Evolutionary conservation across 169 alveolate genomes (phyloP), one percentile per base, ranked within the genome.

Genomic region (Plasmodium reichenowi): DNA sequence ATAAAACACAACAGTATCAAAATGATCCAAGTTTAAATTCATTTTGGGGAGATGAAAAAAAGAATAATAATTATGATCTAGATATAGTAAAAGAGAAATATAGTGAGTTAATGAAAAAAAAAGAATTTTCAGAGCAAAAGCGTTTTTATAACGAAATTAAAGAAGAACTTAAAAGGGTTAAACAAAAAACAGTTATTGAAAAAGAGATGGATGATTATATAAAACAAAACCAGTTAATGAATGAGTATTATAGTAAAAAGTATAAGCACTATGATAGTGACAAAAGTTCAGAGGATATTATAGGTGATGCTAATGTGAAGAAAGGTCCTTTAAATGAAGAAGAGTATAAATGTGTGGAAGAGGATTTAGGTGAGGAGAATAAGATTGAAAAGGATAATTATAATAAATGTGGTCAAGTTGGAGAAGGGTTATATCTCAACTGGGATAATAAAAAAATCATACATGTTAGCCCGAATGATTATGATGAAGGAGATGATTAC

Each of bases 131-230:
- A 32, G 48, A 48, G n/a, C 9, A 76, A 50, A 76, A 64, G 38
- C 29, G 67, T 15, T 8, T 45, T 4, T 38, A 76, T 29, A 58
- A 76, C 12, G 68, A 76, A 29, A 64, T 63, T 8, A 76, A 63
- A 56, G 89, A 76, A 32, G 89, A 76, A 24, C 32, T 76, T n/a
- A 76, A 76, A 52, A 76, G 32, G 62, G 15, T n/a, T 10, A 76
- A 48, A 17, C 71, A 76, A 38, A 7, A 64, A 58, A 48, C 89
- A 12, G 58, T 4, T 7, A 26, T 29, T 1, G 89, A 76, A 43
- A 64, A 10, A 45, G 74, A 52, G 17, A 38, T 76, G 52, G 64
- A 15, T 17, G 38, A 43, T 3, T 76, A 24, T 43, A 76, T 76
- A 29, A 63, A 76, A 58, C 59, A 76, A 17, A 63, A 76, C 58